Evolutionary conservation across 2,329 filamentous ascomycete genomes (phyloP), one percentile per base, ranked within the genome.

Genomic region (Aspergillus intermedius): DNA sequence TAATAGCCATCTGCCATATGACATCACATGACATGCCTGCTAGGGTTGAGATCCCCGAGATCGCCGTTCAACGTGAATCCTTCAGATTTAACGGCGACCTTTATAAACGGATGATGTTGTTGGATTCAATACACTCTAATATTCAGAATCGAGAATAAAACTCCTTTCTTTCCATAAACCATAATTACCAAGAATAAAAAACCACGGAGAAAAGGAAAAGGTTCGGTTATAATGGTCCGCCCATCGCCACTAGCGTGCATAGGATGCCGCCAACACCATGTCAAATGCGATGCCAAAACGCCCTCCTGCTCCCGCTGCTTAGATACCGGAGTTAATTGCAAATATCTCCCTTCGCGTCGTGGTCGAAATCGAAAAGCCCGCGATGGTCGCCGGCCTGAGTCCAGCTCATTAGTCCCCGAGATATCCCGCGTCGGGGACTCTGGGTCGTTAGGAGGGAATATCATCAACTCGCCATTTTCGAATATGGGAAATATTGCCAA

Each of bases 311-410:
- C 78, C 32, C 80, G 86, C 44, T 90, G 86, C 65, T 66, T 71
- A 22, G 68, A 73, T 39, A 76, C 77, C 49, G 76, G 77, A 45
- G 70, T 76, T 13, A 74, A 81, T 44, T 90, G 86, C 62, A 68
- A 81, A 58, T 89, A 87, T 64, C 77, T 88, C 46, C 80, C 83
- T 41, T 88, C 84, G n/a, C 80, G 85, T 34, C 79, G 86, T 7
- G 80, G 80, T 4, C 72, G 77, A 21, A 74, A 73, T 57, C 71
- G 66, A 46, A 69, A 68, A 56, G 47, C 57, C 37, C 59, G 59
- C 28, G 49, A 48, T 53, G 7, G 15, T 40, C 37, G 17, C 7
- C 17, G 56, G 60, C 48, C 46, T 42, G 34, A 40, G 47, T 46
- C 52, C 45, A 45, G 32, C 35, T 19, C 30, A 8, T 17, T 19